Percentiles rank a stretch among this genome's conserved stretches.
phyloP scores from a whole-genome alignment of 305 asterid genomes.

The Fraxinus albicans region DNA sequence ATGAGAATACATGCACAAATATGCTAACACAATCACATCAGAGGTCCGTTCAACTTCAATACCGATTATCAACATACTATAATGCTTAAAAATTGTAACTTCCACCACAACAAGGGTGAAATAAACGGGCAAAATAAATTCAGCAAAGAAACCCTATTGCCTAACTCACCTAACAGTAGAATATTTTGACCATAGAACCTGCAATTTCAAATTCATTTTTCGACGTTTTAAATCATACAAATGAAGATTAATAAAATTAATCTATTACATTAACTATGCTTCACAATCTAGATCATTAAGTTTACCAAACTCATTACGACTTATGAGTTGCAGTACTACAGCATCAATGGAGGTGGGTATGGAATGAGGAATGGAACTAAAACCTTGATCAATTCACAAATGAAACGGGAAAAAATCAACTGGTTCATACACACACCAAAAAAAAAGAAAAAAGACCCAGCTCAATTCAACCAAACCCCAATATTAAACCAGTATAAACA shows the following conservation, averaged over 20 bases:
- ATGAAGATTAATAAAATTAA: neutral
- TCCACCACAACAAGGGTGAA: neutral
- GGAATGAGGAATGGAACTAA: neutral
- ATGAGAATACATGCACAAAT: conserved; percentile 15
- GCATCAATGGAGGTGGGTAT: neutral
- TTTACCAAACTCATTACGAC: neutral
- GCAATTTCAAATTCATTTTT: neutral
- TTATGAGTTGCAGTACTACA: neutral
- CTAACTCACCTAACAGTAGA: neutral
- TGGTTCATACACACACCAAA: neutral
- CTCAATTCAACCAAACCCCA: conserved; percentile 23
- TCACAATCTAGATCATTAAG: neutral
- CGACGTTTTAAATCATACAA: neutral
- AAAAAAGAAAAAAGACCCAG: neutral
- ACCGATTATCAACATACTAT: neutral
- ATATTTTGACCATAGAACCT: neutral
- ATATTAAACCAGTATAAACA: neutral
- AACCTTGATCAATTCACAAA: neutral
- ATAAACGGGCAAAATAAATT: neutral
- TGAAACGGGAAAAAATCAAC: conserved; percentile 4
- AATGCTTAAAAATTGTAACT: neutral
- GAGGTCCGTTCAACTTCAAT: conserved; percentile 5
- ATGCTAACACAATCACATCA: neutral
- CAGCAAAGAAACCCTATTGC: neutral
- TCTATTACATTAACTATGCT: neutral